These are phyloP conservation scores for Colletotrichum neosansevieriae DNA, from an alignment of 2,329 filamentous ascomycete genomes.

Conservation along the genomic window DNA sequence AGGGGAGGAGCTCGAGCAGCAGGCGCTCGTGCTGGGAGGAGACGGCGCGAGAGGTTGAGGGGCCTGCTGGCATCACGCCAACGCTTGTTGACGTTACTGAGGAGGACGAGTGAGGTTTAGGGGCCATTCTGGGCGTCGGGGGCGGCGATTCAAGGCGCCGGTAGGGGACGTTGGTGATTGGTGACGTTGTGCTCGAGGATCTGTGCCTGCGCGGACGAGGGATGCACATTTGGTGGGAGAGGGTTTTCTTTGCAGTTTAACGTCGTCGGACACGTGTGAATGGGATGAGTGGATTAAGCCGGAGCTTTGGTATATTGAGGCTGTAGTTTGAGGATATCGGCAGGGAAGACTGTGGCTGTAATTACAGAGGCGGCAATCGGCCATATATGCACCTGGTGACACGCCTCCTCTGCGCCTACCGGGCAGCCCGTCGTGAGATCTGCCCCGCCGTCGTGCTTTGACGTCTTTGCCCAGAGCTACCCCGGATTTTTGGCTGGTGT, in stretches of 20 bases:
- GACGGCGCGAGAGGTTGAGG: conserved; percentile 33
- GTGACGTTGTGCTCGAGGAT: conserved; percentile 18
- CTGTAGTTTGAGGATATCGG: not conserved
- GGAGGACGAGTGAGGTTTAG: conserved; percentile 10
- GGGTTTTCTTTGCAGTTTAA: not conserved
- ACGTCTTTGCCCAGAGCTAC: too few species aligned
- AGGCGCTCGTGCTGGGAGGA: conserved; percentile 53
- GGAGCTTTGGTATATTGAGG: not conserved
- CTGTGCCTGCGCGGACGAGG: conserved; percentile 34
- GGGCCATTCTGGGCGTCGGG: conserved; percentile 29
- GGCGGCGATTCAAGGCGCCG: conserved; percentile 34
- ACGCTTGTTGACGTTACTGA: not conserved
- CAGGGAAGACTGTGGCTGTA: conserved; percentile 7
- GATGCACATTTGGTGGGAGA: conserved; percentile 37
- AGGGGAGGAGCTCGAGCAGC: conserved; percentile 54
- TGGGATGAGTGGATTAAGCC: too few species aligned
- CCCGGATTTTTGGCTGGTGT: not conserved
- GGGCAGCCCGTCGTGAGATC: not conserved
- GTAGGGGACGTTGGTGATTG: conserved; percentile 20
- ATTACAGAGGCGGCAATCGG: not conserved
- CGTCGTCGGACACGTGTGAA: not conserved
- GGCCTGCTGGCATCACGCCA: not conserved
- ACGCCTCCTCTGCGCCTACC: not conserved
- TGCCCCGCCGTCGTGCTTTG: conserved; percentile 1
- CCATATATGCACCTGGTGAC: conserved; percentile 9